phyloP scores from a whole-genome alignment of 2,329 filamentous ascomycete species.

The Pseudogymnoascus sp. region DNA sequence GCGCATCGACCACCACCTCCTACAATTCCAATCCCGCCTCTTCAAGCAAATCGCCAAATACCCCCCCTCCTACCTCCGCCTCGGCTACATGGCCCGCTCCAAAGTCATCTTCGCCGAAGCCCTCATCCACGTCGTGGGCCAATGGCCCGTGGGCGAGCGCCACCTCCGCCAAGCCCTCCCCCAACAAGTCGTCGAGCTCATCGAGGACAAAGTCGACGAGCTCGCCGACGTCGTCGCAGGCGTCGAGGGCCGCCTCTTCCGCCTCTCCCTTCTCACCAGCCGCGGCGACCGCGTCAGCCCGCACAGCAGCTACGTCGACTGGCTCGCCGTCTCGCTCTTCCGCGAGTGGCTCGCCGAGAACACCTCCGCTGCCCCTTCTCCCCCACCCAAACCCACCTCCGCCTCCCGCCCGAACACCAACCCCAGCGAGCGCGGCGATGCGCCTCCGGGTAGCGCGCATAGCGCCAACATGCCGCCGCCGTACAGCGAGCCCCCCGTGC shows the following conservation, averaged over 20 bases:
- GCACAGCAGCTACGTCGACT: slow-evolving; percentile 73
- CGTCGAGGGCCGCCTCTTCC: slow-evolving; percentile 74
- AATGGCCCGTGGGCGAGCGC: slow-evolving; percentile 77
- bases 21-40: slow-evolving; percentile 82
- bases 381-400: slow-evolving; percentile 34
- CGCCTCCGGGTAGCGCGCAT: slow-evolving; percentile 24
- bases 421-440: slow-evolving; percentile 17
- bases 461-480: slow-evolving; percentile 27
- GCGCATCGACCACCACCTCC: slow-evolving; percentile 83
- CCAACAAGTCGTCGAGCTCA: slow-evolving; percentile 72
- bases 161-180: slow-evolving; percentile 70
- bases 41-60: slow-evolving; percentile 98
- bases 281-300: slow-evolving; percentile 78
- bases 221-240: slow-evolving; percentile 74
- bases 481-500: slow-evolving; percentile 40
- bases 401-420: slow-evolving; percentile 28
- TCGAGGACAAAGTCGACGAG: slow-evolving; percentile 92
- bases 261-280: slow-evolving; percentile 69
- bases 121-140: slow-evolving; percentile 85
- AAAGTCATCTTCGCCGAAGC: slow-evolving; percentile 82
- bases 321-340: slow-evolving; percentile 81
- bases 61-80: slow-evolving; percentile 81
- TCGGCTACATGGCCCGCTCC: slow-evolving; percentile 78
- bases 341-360: slow-evolving; percentile 90
- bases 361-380: slow-evolving; percentile 62